These are phyloP conservation scores for Arctium minus DNA, from an alignment of 129 eudicot species.

Conservation along the genomic window DNA sequence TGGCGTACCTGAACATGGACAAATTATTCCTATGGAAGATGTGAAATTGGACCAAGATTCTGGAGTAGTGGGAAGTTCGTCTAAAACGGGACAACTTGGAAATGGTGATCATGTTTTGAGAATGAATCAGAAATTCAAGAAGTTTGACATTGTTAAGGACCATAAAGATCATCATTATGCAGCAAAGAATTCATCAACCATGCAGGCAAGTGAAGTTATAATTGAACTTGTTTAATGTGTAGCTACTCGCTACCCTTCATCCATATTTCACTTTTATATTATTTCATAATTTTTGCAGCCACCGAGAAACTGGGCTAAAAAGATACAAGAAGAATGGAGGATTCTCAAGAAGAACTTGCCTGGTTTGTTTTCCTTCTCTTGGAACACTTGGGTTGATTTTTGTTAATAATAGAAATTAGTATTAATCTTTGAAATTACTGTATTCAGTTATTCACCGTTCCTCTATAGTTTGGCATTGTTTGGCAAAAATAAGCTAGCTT, in stretches of 20 bases:
- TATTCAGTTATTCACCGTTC: too few relatives aligned
- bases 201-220: conserved; percentile 40
- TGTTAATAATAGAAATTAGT: not conserved
- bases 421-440: too few relatives aligned
- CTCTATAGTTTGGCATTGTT: too few relatives aligned
- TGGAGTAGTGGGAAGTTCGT: not conserved
- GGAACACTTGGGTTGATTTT: not conserved
- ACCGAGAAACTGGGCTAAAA: conserved; percentile 64
- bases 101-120: conserved; percentile 34
- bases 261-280: not conserved
- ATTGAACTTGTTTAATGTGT: not conserved
- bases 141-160: conserved; percentile 75
- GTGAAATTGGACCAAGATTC: conserved; percentile 9
- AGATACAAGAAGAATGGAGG: conserved; percentile 84
- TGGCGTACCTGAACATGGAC: not conserved
- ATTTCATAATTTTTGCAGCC: conserved; percentile 37
- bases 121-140: conserved; percentile 45
- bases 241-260: not conserved
- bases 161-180: conserved; percentile 62
- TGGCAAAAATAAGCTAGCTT: too few relatives aligned
- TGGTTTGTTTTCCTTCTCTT: conserved; percentile 41
- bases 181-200: conserved; percentile 14
- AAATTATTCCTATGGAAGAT: conserved; percentile 10
- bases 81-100: conserved; percentile 1
- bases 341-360: conserved; percentile 72